Percentiles rank a stretch among this genome's conserved stretches.
Evolutionary conservation across 352 stramenopile genomes (phyloP).

Genomic region (Globisporangium irregulare): DNA sequence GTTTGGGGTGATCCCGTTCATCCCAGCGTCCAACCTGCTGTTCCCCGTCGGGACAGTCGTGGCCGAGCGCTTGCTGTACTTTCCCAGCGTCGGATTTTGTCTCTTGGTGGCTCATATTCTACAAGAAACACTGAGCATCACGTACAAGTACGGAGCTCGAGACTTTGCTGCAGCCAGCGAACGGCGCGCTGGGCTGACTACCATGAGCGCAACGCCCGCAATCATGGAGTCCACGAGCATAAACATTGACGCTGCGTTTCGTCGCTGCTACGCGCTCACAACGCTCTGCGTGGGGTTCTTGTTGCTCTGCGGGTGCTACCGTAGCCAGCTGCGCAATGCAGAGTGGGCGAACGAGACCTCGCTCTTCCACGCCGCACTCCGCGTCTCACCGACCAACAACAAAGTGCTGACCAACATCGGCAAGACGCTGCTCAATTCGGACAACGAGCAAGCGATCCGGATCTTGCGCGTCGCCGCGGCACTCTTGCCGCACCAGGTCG

Average conservation of each 20-base stretch:
- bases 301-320: conserved; percentile 32
- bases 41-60: conserved; percentile 91
- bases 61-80: conserved; percentile 89
- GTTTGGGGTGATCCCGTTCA: conserved; percentile 83
- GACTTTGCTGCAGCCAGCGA: not conserved
- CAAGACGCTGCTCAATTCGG: conserved; percentile 53
- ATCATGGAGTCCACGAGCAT: not conserved
- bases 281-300: conserved; percentile 23
- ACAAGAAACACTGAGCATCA: conserved; percentile 24
- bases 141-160: conserved; percentile 19
- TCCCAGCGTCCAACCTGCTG: conserved; percentile 89
- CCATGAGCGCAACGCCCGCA: not conserved
- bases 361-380: conserved; percentile 55
- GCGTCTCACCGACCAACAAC: conserved; percentile 60
- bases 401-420: conserved; percentile 76
- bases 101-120: conserved; percentile 48
- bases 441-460: conserved; percentile 35
- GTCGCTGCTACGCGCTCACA: conserved; percentile 13
- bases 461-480: conserved; percentile 35
- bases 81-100: conserved; percentile 86
- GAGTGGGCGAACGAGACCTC: conserved; percentile 61
- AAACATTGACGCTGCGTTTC: not conserved
- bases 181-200: not conserved
- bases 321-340: conserved; percentile 48
- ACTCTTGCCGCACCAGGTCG: conserved; percentile 43